These are phyloP conservation scores for Exidia glandulosa DNA, from an alignment of 768 basidiomycete genomes.

Conservation along the genomic window DNA sequence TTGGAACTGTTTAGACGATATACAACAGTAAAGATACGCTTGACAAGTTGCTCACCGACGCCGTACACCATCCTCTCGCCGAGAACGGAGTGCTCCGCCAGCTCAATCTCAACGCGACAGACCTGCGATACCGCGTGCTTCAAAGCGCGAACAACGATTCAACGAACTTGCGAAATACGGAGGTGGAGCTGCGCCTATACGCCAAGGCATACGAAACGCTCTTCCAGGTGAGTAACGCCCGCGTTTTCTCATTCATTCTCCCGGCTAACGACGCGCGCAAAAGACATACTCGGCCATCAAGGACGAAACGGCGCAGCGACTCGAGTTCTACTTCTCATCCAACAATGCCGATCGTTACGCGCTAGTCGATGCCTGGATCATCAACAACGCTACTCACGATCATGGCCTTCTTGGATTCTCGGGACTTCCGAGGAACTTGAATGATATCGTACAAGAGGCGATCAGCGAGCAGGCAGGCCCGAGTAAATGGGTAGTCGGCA, in stretches of 20 bases:
- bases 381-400: neutral
- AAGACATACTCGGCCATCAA: neutral
- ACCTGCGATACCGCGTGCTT: neutral
- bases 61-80: neutral
- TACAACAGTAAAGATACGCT: neutral
- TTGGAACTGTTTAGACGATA: neutral
- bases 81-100: neutral
- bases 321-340: neutral
- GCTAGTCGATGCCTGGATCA: neutral
- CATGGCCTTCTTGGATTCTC: neutral
- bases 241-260: too few relatives aligned
- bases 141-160: too few relatives aligned
- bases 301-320: neutral
- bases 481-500: neutral
- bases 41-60: neutral
- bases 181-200: too few relatives aligned
- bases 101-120: neutral
- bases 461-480: neutral
- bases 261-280: too few relatives aligned
- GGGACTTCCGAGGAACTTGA: neutral
- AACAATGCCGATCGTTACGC: neutral
- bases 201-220: too few relatives aligned
- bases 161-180: too few relatives aligned
- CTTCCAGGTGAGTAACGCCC: too few relatives aligned
- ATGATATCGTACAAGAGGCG: neutral